Conservation (phyloP, 1,284 basidiomycete genomes). For the Sphaerobolus stellatus region DNA sequence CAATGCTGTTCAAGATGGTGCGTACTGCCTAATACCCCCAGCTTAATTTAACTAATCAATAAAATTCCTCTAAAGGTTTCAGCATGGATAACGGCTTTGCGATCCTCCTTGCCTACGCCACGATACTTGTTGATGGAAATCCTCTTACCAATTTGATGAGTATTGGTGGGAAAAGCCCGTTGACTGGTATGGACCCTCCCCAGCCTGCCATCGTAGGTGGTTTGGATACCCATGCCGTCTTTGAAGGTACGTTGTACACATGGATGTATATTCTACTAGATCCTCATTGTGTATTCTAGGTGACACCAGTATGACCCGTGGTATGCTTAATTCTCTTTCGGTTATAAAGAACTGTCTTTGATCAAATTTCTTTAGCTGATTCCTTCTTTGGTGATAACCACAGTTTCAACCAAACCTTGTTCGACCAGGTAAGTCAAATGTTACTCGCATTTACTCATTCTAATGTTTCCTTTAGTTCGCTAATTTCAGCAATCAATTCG, state of each 20-base stretch:
- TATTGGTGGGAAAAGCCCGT: background rate
- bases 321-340: too few species aligned
- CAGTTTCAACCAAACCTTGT: background rate
- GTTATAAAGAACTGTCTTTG: too few species aligned
- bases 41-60: too few species aligned
- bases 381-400: background rate
- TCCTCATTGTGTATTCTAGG: too few species aligned
- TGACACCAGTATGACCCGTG: slow-evolving; percentile 4
- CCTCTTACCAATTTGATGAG: slow-evolving; percentile 6
- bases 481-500: background rate
- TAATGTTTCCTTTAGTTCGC: background rate
- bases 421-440: background rate
- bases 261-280: background rate
- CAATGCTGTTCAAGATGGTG: background rate
- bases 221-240: slow-evolving; percentile 1
- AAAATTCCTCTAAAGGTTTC: slow-evolving; percentile 4
- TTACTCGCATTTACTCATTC: background rate
- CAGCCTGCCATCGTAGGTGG: slow-evolving; percentile 3
- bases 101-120: background rate
- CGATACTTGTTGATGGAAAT: slow-evolving; percentile 7
- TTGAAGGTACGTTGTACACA: background rate
- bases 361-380: background rate
- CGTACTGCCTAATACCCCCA: too few species aligned
- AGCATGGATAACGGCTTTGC: slow-evolving; percentile 1
- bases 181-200: slow-evolving; percentile 2